Percentiles rank a stretch among this genome's conserved stretches.
Evolutionary conservation across 2,329 filamentous ascomycete species (phyloP).

Genomic region (Teratosphaeria viscida): DNA sequence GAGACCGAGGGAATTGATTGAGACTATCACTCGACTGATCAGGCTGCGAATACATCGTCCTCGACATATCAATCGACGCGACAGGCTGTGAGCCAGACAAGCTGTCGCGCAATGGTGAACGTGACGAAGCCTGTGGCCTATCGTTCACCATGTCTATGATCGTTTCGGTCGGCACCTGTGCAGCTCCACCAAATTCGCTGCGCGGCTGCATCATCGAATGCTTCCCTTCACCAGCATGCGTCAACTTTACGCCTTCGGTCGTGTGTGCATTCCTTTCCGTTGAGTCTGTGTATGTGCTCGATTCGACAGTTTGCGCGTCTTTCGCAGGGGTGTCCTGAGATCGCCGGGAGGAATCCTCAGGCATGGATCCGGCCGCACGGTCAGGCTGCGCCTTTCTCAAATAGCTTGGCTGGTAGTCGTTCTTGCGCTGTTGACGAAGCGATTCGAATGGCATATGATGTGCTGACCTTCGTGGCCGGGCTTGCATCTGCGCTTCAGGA

Average conservation of each 20-base stretch:
- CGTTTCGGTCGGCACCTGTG: not conserved
- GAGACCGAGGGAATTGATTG: constrained; percentile 3
- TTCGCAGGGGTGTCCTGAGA: not conserved
- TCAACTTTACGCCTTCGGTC: not conserved
- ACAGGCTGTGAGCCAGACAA: constrained; percentile 1
- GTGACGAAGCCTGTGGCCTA: constrained; percentile 5
- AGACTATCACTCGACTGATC: constrained; percentile 6
- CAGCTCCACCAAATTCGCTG: not conserved
- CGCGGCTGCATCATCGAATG: not conserved
- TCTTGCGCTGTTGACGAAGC: not conserved
- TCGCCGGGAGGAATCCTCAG: not conserved
- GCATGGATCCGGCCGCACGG: not conserved
- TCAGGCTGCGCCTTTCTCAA: not conserved
- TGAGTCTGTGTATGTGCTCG: constrained; percentile 1
- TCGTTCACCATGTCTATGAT: not conserved
- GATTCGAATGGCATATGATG: not conserved
- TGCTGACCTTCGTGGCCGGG: not conserved
- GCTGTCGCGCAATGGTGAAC: constrained; percentile 9
- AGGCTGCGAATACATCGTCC: constrained; percentile 2
- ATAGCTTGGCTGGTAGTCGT: not conserved
- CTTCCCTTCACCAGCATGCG: not conserved
- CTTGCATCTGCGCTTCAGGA: not conserved
- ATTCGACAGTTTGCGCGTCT: not conserved
- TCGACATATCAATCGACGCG: not conserved
- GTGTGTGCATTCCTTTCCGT: not conserved